Base-by-base conservation (phyloP, 306 rosid species). In the cucumber (Cucumis sativus) region DNA sequence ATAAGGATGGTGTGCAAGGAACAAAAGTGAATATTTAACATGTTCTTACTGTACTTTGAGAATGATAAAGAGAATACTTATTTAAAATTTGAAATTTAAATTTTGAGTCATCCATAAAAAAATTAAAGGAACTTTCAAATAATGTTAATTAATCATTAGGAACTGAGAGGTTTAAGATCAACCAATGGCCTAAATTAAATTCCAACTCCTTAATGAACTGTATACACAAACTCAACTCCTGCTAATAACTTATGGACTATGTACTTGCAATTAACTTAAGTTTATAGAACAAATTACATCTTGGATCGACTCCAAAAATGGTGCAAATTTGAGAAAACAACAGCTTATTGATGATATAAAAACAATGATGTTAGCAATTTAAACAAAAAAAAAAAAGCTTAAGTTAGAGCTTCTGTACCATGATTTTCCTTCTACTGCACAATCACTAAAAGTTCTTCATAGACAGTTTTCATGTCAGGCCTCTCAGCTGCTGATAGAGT, bases 401-500 rank as follows among this genome's bases (percentile, higher is more conserved):
- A 20, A 40, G 79, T 67, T 57, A 84, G 62, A 66, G 81, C 77
- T 77, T 79, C 69, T 82, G 45, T 70, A 56, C 72, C 67, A n/a
- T 68, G 40, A 64, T 43, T 6, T 15, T 56, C 14, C 72, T 74
- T 21, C 54, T 69, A 71, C 77, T 84, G 79, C 83, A 86, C 78
- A 81, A 86, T 79, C 79, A 77, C 33, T 54, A 88, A 86, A 80
- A 90, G 93, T 80, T 90, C 92, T 77, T 85, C 91, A 79, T 80
- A 87, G 45, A 88, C 87, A 15, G 88, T 84, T 81, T 81, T 80
- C 80, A 92, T 92, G 74, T 90, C 93, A 13, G 93, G 93, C 56
- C 97, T 90, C 71, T 92, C 96, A 0, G 92, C 84, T 81, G 96
- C 91, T 55, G 96, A 86, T 78, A 86, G 93, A 76, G 78, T 86